phyloP scores from a whole-genome alignment of 2,329 filamentous ascomycete species.

The Ophiostoma sp. region DNA sequence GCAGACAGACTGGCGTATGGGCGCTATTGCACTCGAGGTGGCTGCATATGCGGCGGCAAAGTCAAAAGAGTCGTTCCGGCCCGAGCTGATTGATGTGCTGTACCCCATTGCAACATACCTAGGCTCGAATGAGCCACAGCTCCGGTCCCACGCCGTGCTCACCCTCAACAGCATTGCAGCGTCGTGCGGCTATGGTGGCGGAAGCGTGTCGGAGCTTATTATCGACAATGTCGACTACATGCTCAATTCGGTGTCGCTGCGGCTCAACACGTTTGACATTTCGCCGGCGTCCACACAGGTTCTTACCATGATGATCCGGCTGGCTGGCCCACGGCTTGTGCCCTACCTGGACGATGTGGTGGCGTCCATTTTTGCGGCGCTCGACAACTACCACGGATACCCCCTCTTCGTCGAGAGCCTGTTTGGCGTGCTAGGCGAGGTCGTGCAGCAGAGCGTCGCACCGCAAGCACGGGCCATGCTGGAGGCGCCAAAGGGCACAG shows the following conservation, averaged over 20 bases:
- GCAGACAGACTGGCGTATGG: slow-evolving; percentile 60
- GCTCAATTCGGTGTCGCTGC: slow-evolving; percentile 83
- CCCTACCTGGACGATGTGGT: slow-evolving; percentile 90
- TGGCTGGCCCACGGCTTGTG: slow-evolving; percentile 75
- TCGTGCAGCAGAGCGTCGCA: slow-evolving; percentile 75
- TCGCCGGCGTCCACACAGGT: slow-evolving; percentile 88
- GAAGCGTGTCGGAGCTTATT: slow-evolving; percentile 68
- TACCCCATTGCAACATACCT: slow-evolving; percentile 90
- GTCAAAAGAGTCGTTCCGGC: slow-evolving; percentile 63
- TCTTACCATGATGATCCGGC: slow-evolving; percentile 84
- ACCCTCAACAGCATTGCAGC: slow-evolving; percentile 74
- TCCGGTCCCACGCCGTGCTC: slow-evolving; percentile 77
- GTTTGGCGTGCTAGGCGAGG: slow-evolving; percentile 74
- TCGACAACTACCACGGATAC: slow-evolving; percentile 96
- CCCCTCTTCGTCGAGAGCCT: slow-evolving; percentile 76
- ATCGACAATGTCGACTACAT: slow-evolving; percentile 94
- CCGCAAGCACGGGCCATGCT: slow-evolving; percentile 43
- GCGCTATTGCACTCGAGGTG: slow-evolving; percentile 75
- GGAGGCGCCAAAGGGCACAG: slow-evolving; percentile 33
- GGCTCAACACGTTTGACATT: slow-evolving; percentile 86
- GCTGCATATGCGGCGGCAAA: slow-evolving; percentile 69
- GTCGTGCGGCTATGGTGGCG: slow-evolving; percentile 63
- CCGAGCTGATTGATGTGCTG: slow-evolving; percentile 82
- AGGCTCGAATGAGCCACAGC: slow-evolving; percentile 59
- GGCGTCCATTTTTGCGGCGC: slow-evolving; percentile 80